These are phyloP conservation scores for Exophiala xenobiotica DNA, from an alignment of 2,329 filamentous ascomycete genomes.

Conservation along the genomic window DNA sequence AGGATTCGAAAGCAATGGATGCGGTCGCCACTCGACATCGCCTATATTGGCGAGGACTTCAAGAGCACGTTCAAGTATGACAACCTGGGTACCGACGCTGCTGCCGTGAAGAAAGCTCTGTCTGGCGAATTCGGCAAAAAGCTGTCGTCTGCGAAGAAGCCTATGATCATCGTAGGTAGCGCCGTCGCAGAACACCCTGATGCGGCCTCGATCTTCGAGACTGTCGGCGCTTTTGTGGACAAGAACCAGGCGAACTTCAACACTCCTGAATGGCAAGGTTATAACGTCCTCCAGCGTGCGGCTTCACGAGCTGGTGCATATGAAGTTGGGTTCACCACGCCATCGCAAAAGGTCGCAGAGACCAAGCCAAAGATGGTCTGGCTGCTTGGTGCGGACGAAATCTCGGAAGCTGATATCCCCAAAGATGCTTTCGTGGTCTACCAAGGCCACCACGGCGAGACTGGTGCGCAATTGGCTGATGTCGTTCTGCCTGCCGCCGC, in stretches of 20 bases:
- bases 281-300: constrained; percentile 91
- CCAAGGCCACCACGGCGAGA: constrained; percentile 96
- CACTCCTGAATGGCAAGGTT: constrained; percentile 92
- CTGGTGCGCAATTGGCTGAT: constrained; percentile 87
- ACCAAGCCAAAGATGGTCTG: constrained; percentile 93
- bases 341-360: constrained; percentile 75
- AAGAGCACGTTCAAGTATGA: constrained; percentile 95
- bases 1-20: constrained; percentile 98
- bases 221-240: constrained; percentile 84
- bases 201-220: constrained; percentile 90
- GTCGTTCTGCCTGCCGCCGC: constrained; percentile 90
- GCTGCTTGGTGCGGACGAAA: constrained; percentile 93
- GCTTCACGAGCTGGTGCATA: constrained; percentile 91
- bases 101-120: constrained; percentile 79
- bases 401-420: constrained; percentile 79
- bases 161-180: constrained; percentile 95
- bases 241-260: constrained; percentile 88
- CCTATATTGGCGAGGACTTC: constrained; percentile 84
- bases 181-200: constrained; percentile 88
- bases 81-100: constrained; percentile 77
- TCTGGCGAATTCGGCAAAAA: constrained; percentile 90
- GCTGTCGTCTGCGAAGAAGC: constrained; percentile 79
- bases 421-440: constrained; percentile 97
- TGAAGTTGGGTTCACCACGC: constrained; percentile 90
- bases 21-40: constrained; percentile 89